Evolutionary conservation across 2,329 filamentous ascomycete species (phyloP).

Genomic region (Ophiocordyceps camponoti-leonardi): DNA sequence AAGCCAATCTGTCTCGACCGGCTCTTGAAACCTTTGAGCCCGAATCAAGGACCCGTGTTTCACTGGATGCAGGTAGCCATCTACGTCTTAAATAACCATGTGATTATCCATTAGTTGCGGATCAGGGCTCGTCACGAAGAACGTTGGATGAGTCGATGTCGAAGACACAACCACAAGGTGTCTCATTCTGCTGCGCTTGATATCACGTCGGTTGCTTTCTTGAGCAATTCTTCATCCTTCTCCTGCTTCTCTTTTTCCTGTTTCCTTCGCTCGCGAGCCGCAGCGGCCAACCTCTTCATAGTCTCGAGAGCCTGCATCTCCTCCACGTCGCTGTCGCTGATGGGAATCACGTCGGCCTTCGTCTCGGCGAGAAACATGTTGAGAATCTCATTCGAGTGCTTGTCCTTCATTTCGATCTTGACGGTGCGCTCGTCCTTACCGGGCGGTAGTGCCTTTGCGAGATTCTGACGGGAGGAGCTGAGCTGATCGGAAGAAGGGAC

Average conservation of each 20-base stretch:
- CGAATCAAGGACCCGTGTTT: too few species aligned
- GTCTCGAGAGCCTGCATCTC: constrained; percentile 42
- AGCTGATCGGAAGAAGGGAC: constrained; percentile 12
- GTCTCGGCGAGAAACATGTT: constrained; percentile 44
- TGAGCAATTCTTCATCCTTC: constrained; percentile 38
- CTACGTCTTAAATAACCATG: too few species aligned
- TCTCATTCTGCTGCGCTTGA: background rate
- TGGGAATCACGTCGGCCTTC: constrained; percentile 40
- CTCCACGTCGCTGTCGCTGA: constrained; percentile 34
- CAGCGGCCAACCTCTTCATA: constrained; percentile 27
- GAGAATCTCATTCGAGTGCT: constrained; percentile 44
- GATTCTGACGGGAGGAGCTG: constrained; percentile 27
- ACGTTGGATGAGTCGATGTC: too few species aligned
- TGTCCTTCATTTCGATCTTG: constrained; percentile 46
- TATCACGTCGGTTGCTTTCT: constrained; percentile 11
- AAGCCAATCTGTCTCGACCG: too few species aligned
- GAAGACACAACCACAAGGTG: background rate
- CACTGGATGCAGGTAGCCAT: too few species aligned
- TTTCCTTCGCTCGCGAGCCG: constrained; percentile 35
- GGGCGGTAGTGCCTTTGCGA: constrained; percentile 30
- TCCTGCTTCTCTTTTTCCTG: constrained; percentile 38
- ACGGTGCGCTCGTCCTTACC: constrained; percentile 30
- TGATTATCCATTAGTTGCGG: too few species aligned
- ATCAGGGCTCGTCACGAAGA: too few species aligned
- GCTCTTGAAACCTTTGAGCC: too few species aligned